These are phyloP conservation scores for Fusarium acutatum DNA, from an alignment of 2,329 filamentous ascomycete species.

Conservation along the genomic window DNA sequence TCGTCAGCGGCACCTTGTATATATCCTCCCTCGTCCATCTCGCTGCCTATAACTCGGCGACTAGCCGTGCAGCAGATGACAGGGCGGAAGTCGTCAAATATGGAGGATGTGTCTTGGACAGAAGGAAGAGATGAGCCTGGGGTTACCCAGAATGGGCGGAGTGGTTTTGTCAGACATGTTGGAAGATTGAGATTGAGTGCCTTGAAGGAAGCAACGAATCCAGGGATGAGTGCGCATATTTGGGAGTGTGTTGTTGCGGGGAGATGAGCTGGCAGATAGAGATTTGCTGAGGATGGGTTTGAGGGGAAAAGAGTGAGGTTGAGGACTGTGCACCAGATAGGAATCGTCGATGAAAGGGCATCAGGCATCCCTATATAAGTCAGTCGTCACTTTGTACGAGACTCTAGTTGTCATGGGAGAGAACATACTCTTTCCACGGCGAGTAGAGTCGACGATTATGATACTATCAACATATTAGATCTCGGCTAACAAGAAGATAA, in stretches of 20 bases:
- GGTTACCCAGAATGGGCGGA: conserved; percentile 83
- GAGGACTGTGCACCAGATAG: conserved; percentile 90
- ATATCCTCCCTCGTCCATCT: conserved; percentile 72
- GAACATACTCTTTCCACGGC: conserved; percentile 80
- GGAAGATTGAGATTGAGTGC: conserved; percentile 68
- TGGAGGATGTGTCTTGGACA: conserved; percentile 36
- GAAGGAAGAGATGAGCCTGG: conserved; percentile 65
- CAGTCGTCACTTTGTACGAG: not conserved
- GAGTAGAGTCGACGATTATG: conserved; percentile 92
- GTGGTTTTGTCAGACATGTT: conserved; percentile 70
- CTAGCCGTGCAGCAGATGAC: conserved; percentile 90
- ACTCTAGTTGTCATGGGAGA: not conserved
- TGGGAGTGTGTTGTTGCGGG: conserved; percentile 79
- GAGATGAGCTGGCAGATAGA: conserved; percentile 77
- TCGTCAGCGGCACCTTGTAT: conserved; percentile 96
- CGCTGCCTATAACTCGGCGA: conserved; percentile 72
- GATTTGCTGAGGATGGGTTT: conserved; percentile 53
- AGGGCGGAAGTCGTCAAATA: conserved; percentile 70
- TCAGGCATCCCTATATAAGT: conserved; percentile 79
- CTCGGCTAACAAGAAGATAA: not conserved
- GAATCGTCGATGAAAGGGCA: conserved; percentile 90
- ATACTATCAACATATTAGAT: conserved; percentile 55
- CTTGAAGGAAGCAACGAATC: conserved; percentile 60
- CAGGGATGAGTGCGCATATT: conserved; percentile 69
- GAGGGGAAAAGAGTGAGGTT: conserved; percentile 81